Evolutionary conservation across 179 eudicot genomes (phyloP).

Genomic region (Silene noctiflora): DNA sequence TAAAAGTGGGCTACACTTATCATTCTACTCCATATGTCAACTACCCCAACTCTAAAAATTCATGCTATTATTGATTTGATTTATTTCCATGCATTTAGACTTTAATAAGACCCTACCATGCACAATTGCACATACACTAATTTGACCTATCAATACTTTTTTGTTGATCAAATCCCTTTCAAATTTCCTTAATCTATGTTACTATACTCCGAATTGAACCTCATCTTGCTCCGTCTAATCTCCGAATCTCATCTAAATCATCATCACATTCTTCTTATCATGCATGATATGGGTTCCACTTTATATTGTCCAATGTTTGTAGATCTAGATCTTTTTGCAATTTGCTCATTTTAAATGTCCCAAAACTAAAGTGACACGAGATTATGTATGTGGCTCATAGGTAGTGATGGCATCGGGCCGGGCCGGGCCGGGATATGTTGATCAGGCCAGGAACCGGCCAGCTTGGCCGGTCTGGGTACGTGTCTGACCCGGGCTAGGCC

Average conservation of each 20-base stretch:
- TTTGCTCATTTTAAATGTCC: background rate
- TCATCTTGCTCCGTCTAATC: conserved; percentile 8
- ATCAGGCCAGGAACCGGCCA: no score
- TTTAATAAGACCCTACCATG: conserved; percentile 19
- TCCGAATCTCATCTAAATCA: conserved; percentile 5
- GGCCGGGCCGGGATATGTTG: no score
- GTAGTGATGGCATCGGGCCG: no score
- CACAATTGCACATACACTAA: background rate
- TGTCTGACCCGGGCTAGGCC: no score
- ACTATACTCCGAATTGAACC: conserved; percentile 9
- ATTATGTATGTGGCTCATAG: conserved; percentile 26
- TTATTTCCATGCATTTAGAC: conserved; percentile 11
- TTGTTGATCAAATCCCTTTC: conserved; percentile 6
- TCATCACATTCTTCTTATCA: conserved; percentile 22
- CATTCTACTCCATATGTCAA: conserved; percentile 18
- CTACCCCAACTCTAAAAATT: conserved; percentile 16
- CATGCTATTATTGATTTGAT: conserved; percentile 1
- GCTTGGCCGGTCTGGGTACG: no score
- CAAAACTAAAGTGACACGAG: background rate
- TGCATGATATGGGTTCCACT: conserved; percentile 25
- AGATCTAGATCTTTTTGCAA: background rate
- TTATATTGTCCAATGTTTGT: conserved; percentile 17
- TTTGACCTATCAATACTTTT: conserved; percentile 25
- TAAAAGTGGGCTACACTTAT: conserved; percentile 13
- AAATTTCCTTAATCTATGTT: conserved; percentile 14